phyloP scores from a whole-genome alignment of 345 rosid genomes.

The Schrenkiella parvula region DNA sequence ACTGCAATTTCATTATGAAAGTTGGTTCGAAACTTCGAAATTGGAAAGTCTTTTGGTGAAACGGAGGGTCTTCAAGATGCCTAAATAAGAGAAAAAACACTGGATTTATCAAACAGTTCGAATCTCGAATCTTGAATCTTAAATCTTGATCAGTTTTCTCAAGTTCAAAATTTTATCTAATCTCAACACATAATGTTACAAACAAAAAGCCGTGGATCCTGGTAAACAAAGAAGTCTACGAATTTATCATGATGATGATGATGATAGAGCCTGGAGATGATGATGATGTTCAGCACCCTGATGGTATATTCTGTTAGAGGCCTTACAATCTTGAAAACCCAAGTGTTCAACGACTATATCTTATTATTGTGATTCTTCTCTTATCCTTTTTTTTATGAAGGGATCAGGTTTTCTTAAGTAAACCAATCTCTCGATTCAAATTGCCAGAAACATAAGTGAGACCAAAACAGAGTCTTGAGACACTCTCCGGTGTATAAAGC shows the following conservation, averaged over 20 bases:
- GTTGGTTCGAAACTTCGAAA: neutral
- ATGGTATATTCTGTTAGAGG: conserved; percentile 1
- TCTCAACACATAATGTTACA: neutral
- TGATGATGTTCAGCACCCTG: neutral
- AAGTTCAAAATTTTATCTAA: neutral
- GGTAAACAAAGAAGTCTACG: neutral
- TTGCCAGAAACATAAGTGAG: neutral
- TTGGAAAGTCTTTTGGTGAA: neutral
- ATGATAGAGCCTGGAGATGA: neutral
- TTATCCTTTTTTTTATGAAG: neutral
- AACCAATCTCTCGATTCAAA: conserved; percentile 12
- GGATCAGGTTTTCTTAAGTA: neutral
- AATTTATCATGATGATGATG: neutral
- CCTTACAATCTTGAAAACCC: neutral
- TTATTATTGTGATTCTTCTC: neutral
- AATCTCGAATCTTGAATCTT: neutral
- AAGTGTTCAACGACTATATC: conserved; percentile 12
- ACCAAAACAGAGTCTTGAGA: conserved; percentile 20
- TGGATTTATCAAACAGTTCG: neutral
- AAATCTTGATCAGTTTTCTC: neutral
- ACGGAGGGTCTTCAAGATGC: neutral
- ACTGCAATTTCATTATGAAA: neutral
- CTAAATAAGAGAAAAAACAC: neutral
- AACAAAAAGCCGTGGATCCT: neutral
- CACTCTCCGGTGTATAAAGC: neutral